Evolutionary conservation across 352 stramenopile species (phyloP).

Genomic region (Globisporangium radiosum): DNA sequence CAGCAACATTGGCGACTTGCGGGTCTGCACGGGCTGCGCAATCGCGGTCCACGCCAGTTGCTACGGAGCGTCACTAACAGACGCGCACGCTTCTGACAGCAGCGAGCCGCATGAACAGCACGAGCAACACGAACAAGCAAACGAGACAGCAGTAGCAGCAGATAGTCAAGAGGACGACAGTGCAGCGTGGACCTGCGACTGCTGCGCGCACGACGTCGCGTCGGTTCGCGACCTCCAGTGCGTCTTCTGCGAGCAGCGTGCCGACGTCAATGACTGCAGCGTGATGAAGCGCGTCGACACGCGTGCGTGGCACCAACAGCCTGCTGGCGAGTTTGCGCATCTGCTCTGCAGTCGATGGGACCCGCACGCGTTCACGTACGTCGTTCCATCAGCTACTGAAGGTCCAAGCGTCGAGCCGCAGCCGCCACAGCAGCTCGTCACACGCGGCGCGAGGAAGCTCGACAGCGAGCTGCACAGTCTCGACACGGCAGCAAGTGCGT

Average conservation of each 20-base stretch:
- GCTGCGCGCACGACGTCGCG: conserved; percentile 21
- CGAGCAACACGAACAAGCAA: not conserved
- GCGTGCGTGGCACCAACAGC: not conserved
- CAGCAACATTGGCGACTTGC: conserved; percentile 8
- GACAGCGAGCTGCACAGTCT: not conserved
- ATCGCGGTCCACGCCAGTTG: conserved; percentile 29
- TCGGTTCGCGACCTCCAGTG: conserved; percentile 15
- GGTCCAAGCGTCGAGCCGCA: not conserved
- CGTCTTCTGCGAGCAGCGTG: conserved; percentile 34
- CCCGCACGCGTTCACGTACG: conserved; percentile 18
- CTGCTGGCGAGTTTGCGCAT: conserved; percentile 23
- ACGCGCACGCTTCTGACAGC: not conserved
- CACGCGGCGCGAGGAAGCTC: not conserved
- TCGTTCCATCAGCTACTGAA: not conserved
- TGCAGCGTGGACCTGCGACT: conserved; percentile 36
- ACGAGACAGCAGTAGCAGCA: not conserved
- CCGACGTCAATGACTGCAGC: conserved; percentile 6
- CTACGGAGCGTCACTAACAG: conserved; percentile 13
- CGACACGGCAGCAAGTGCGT: not conserved
- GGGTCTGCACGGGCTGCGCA: conserved; percentile 25
- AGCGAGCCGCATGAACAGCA: not conserved
- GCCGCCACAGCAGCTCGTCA: conserved; percentile 5
- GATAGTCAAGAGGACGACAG: not conserved
- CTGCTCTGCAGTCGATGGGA: conserved; percentile 48
- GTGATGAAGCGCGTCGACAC: conserved; percentile 27